Evolutionary conservation across 2,329 filamentous ascomycete species (phyloP), one percentile per base, ranked within the genome.

Genomic region (Colletotrichum sp.): DNA sequence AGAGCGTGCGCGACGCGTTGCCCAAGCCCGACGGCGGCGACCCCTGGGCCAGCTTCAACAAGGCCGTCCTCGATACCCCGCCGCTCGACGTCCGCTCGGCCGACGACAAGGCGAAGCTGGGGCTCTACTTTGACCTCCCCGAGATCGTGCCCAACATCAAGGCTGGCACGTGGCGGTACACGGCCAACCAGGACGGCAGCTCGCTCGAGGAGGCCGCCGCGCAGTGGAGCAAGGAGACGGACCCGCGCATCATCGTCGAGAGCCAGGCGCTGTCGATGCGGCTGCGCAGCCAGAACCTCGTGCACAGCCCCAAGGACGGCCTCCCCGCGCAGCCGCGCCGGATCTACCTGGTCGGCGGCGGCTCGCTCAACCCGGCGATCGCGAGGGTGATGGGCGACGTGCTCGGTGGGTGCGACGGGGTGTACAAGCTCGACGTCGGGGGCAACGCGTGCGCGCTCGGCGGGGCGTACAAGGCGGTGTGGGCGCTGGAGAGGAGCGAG

Each of bases 391-490:
- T 96, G 6, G 96, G 96, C 30, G 93, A 98, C 81, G 95, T 99
- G 4, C 91, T 99, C 4, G 97, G 97, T 68, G 95, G 95, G 38
- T 91, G 90, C 4, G 97, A 99, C 78, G 97, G 97, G 28, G 95
- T 99, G 30, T 99, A 95, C 86, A 94, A 94, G 85, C 92, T 99
- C 16, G 96, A 99, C 82, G 95, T 99, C 7, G 96, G 97, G 30
- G 96, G 96, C 30, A 98, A 98, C 86, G 96, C 97, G 4, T 99
- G 97, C 85, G 97, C 96, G 13, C 86, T 99, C 16, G 97, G 97
- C 16, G 95, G 95, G 8, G 96, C 96, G 30, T 98, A 99, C 86
- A 99, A 99, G 87, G 96, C 97, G 16, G 93, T 98, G 0, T 99
- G 97, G 97, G 96, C 94, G 1, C 88, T 95, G 71, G 95, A 97